Evolutionary conservation across 2,329 filamentous ascomycete species (phyloP).

Genomic region (Botryotinia narcissicola): DNA sequence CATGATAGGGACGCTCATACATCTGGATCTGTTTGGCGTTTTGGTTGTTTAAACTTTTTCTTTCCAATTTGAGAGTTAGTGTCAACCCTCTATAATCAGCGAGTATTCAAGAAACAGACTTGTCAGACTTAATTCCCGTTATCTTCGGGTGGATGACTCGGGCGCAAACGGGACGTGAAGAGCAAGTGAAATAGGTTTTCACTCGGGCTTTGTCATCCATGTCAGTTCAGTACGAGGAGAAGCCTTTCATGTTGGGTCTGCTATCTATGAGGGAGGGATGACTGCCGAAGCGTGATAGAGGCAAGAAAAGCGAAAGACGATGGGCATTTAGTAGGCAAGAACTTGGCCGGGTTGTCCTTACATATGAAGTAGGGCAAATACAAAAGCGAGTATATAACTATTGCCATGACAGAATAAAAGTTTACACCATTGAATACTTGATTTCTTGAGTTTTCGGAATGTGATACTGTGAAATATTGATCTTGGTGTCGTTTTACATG

Average conservation of each 20-base stretch:
- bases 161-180: neutral
- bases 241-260: neutral
- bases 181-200: neutral
- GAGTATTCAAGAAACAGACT: slow-evolving; percentile 15
- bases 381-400: neutral
- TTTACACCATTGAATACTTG: neutral
- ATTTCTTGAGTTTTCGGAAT: neutral
- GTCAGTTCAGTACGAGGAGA: neutral
- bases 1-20: neutral
- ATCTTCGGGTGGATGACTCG: neutral
- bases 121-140: neutral
- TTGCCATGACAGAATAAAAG: neutral
- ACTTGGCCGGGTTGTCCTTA: neutral
- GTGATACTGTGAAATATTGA: neutral
- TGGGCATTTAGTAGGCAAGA: neutral
- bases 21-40: slow-evolving; percentile 10
- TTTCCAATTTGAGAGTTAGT: slow-evolving; percentile 2
- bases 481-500: neutral
- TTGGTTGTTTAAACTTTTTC: neutral
- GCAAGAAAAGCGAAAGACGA: neutral
- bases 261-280: neutral
- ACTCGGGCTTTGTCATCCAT: neutral
- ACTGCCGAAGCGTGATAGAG: neutral
- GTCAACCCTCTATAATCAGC: slow-evolving; percentile 7
- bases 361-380: neutral